phyloP scores from a whole-genome alignment of 768 basidiomycete species.

The Suillus fuscotomentosus region DNA sequence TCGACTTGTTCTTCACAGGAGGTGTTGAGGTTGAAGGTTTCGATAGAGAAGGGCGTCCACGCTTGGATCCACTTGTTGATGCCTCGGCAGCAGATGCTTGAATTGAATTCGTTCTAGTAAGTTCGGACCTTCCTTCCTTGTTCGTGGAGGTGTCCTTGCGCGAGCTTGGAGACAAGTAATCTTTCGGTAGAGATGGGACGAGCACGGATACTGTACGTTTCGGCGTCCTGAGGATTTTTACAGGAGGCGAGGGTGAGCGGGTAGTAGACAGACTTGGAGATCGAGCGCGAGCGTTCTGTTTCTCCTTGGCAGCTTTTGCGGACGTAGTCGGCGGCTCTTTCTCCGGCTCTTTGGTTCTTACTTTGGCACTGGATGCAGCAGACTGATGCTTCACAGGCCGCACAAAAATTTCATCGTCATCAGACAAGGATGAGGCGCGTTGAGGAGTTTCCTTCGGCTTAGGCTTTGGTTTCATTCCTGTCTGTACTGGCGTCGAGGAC shows the following conservation, averaged over 20 bases:
- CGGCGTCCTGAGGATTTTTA: slow-evolving; percentile 4
- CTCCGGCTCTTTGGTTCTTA: not conserved
- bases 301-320: slow-evolving; percentile 3
- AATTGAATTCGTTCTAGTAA: slow-evolving; percentile 20
- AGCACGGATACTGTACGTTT: slow-evolving; percentile 29
- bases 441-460: slow-evolving; percentile 11
- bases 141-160: slow-evolving; percentile 3
- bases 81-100: slow-evolving; percentile 23
- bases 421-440: not conserved
- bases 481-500: slow-evolving; percentile 22
- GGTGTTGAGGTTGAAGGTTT: slow-evolving; percentile 9
- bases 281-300: not conserved
- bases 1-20: slow-evolving; percentile 7
- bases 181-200: slow-evolving; percentile 23
- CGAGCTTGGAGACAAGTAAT: slow-evolving; percentile 22
- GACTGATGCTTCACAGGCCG: slow-evolving; percentile 2
- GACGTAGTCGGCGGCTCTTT: slow-evolving; percentile 5
- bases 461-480: slow-evolving; percentile 25
- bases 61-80: slow-evolving; percentile 17
- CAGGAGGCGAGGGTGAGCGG: slow-evolving; percentile 6
- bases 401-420: not conserved
- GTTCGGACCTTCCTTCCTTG: slow-evolving; percentile 1
- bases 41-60: slow-evolving; percentile 15
- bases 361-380: not conserved
- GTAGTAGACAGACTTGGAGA: slow-evolving; percentile 12